Percentiles rank a stretch among this genome's conserved stretches.
Conservation (phyloP, 208 protist genomes). For the Angomonas deanei region DNA sequence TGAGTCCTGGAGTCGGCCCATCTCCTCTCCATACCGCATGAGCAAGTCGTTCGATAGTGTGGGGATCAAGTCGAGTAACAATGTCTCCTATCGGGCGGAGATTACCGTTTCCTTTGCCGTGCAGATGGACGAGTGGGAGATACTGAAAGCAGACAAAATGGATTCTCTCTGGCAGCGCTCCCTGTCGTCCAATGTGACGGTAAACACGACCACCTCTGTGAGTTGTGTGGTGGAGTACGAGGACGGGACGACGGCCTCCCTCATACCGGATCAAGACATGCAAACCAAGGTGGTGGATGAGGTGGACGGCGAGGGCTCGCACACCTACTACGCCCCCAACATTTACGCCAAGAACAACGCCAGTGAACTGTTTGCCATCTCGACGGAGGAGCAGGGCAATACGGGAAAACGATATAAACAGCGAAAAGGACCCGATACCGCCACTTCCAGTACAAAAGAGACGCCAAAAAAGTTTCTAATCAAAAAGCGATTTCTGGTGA, state of each 20-base stretch:
- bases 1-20: not conserved
- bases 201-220: constrained; percentile 55
- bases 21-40: not conserved
- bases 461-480: constrained; percentile 40
- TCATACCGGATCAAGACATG: constrained; percentile 17
- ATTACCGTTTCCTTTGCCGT: constrained; percentile 57
- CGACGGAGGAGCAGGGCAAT: not conserved
- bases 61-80: not conserved
- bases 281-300: constrained; percentile 1
- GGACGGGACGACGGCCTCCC: constrained; percentile 1
- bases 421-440: not conserved
- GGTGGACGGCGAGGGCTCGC: constrained; percentile 1
- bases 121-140: constrained; percentile 61
- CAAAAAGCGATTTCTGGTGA: constrained; percentile 60
- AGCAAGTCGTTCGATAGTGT: not conserved
- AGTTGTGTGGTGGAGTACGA: constrained; percentile 52
- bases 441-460: constrained; percentile 8
- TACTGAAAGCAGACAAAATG: constrained; percentile 51
- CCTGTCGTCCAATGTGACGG: constrained; percentile 46
- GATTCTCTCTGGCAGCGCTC: constrained; percentile 73
- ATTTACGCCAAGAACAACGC: constrained; percentile 7
- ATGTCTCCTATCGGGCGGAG: constrained; percentile 44
- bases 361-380: constrained; percentile 1
- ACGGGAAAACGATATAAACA: not conserved
- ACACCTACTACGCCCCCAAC: constrained; percentile 8